Evolutionary conservation across 2,329 filamentous ascomycete genomes (phyloP), one percentile per base, ranked within the genome.

Genomic region (Zymoseptoria brevis): DNA sequence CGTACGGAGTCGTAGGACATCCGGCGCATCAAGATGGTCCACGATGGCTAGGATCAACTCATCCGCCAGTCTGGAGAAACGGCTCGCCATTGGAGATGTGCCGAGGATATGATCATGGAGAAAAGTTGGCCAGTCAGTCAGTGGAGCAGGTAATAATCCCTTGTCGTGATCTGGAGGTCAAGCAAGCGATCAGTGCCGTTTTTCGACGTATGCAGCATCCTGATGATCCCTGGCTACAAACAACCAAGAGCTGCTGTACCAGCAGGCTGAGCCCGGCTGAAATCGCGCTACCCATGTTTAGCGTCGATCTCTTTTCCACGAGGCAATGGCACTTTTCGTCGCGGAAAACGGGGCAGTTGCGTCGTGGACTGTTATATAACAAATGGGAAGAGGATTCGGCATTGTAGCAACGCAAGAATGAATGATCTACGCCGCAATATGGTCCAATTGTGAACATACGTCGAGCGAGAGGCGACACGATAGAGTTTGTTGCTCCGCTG

Each of bases 1-100:
- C 8, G n/a, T 24, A 2, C 55, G 55, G 7, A 57, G 19, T 16
- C 29, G 50, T 9, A 57, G 50, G 11, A 53, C 49, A 22, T 57
- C 50, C 8, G 56, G 22, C 6, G 48, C 16, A 6, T 24, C 49
- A 8, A 50, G 35, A 24, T 41, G 41, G 29, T 57, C 49, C 9
- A 50, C 50, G 19, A 57, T 57, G 19, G 56, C 50, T 19, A 57
- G 19, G n/a, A 57, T 45, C 30, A 53, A 30, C 56, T 57, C 56
- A 5, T 51, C 21, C 19, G 56, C 50, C n/a, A 57, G 50, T 8
- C 49, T n/a, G 30, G 35, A 45, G 35, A 45, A 45, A 45, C 2
- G 35, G 35, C 35, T 45, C 35, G 35, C 35, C 35, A 45, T 45
- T 45, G 4, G 35, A 13, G 35, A 7, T n/a, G 35, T n/a, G 35